Conservation (phyloP, 78 protist genomes). For the Ministeria vibrans region DNA sequence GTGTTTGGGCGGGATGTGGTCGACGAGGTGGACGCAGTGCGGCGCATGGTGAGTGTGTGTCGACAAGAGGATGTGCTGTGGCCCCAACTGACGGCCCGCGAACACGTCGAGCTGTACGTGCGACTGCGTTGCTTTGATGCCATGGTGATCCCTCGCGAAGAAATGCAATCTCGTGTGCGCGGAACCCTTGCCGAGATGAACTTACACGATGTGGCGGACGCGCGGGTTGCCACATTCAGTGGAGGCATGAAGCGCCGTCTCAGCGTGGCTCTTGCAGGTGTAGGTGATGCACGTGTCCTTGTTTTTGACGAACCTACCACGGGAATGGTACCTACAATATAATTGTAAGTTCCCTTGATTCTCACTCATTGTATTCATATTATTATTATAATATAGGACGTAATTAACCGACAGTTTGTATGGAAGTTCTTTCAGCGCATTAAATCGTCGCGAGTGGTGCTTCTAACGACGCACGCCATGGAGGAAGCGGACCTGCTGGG, state of each 20-base stretch:
- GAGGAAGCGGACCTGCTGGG: constrained; percentile 93
- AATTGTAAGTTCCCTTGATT: too few relatives aligned
- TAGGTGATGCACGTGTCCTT: constrained; percentile 25
- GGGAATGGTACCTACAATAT: constrained; percentile 27
- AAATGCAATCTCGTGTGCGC: background rate
- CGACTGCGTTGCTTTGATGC: too few relatives aligned
- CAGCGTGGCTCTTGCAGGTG: constrained; percentile 25
- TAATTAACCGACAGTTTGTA: too few relatives aligned
- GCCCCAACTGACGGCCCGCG: constrained; percentile 39
- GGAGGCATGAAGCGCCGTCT: constrained; percentile 58
- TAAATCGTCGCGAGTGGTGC: too few relatives aligned
- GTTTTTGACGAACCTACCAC: constrained; percentile 48
- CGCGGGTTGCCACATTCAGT: constrained; percentile 1
- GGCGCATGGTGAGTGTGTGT: constrained; percentile 46
- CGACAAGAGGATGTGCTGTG: constrained; percentile 67
- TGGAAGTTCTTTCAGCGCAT: too few relatives aligned
- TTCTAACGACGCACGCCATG: constrained; percentile 83
- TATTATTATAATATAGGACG: too few relatives aligned
- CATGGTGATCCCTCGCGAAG: background rate
- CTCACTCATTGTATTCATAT: too few relatives aligned
- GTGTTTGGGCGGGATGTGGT: background rate
- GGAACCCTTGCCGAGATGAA: background rate
- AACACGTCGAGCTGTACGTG: constrained; percentile 44
- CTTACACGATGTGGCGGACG: background rate
- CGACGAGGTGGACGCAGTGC: constrained; percentile 22